These are phyloP conservation scores for Sequoiadendron giganteum DNA, from an alignment of 75 land plant genomes.

Conservation along the genomic window DNA sequence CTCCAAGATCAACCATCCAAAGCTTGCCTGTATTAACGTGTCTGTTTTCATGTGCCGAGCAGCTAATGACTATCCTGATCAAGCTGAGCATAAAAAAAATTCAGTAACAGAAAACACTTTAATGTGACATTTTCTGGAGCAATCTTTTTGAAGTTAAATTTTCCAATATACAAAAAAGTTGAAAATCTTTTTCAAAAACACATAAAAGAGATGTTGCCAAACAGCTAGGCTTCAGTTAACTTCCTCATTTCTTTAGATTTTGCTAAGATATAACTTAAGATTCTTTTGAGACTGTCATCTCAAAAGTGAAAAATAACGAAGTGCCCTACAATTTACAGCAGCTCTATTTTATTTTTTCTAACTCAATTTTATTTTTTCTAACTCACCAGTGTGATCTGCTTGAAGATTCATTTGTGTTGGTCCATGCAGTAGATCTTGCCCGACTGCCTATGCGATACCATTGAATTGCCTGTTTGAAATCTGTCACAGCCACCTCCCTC, in stretches of 20 bases:
- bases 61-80: constrained; percentile 41
- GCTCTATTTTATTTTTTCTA: background rate
- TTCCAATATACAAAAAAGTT: background rate
- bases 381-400: constrained; percentile 89
- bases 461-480: constrained; percentile 54
- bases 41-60: constrained; percentile 2
- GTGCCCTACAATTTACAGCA: too few relatives aligned
- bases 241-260: background rate
- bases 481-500: constrained; percentile 51
- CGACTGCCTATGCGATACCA: constrained; percentile 63
- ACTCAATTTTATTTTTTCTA: constrained; percentile 13
- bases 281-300: background rate
- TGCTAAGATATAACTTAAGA: background rate
- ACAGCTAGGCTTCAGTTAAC: background rate
- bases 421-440: constrained; percentile 75
- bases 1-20: constrained; percentile 88
- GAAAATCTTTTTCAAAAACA: background rate
- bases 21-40: constrained; percentile 38
- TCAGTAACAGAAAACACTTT: constrained; percentile 27
- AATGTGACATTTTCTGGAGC: constrained; percentile 13
- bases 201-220: background rate
- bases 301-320: background rate
- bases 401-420: constrained; percentile 81
- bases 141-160: background rate
- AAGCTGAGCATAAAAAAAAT: constrained; percentile 37